phyloP scores from a whole-genome alignment of 345 rosid genomes.

The Orychophragmus violaceus region DNA sequence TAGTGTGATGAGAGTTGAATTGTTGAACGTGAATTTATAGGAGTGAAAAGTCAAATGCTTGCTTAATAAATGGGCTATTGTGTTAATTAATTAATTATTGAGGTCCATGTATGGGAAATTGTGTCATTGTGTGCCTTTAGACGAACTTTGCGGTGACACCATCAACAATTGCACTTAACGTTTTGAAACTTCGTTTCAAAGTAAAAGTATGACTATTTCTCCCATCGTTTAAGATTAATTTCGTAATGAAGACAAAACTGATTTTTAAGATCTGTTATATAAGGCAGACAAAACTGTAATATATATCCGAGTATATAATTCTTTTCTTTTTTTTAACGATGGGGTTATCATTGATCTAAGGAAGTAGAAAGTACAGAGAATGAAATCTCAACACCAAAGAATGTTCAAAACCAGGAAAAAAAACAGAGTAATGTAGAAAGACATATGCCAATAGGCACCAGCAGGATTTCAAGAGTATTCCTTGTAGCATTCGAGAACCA shows the following conservation, averaged over 20 bases:
- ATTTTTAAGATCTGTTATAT: no score
- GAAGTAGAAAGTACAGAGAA: no score
- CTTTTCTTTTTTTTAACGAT: no score
- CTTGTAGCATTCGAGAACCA: no score
- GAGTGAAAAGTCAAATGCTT: constrained; percentile 23
- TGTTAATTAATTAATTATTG: background rate
- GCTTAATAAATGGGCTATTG: constrained; percentile 1
- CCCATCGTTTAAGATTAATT: constrained; percentile 10
- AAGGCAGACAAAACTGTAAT: no score
- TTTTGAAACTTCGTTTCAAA: constrained; percentile 16
- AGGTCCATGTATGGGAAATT: background rate
- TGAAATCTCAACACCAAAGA: no score
- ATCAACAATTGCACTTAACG: constrained; percentile 10
- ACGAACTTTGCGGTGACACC: constrained; percentile 25
- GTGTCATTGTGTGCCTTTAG: constrained; percentile 13
- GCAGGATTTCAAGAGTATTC: no score
- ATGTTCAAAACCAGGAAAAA: no score
- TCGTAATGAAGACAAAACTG: background rate
- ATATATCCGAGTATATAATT: background rate
- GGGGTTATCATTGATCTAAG: no score
- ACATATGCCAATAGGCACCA: no score
- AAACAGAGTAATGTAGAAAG: no score
- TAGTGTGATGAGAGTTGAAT: constrained; percentile 1
- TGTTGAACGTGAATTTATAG: constrained; percentile 15
- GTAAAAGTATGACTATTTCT: constrained; percentile 20